Conservation (phyloP, 169 alveolate species). For the Theileria annulata region DNA sequence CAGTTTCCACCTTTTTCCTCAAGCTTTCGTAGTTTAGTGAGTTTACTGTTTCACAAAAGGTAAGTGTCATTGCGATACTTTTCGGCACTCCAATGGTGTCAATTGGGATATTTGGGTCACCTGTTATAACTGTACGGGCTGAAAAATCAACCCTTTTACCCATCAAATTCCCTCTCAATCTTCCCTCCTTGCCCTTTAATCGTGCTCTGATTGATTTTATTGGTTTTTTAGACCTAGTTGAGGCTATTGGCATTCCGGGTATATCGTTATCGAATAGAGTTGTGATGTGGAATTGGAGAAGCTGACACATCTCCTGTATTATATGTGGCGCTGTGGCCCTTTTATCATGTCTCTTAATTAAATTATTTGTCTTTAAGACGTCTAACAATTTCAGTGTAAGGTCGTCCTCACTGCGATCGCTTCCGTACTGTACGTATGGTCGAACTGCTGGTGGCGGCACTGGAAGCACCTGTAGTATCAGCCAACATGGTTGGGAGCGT, state of each 20-base stretch:
- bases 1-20: conserved; percentile 89
- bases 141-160: conserved; percentile 99
- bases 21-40: conserved; percentile 92
- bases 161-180: conserved; percentile 98
- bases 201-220: conserved; percentile 97
- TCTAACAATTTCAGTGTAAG: conserved; percentile 94
- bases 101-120: conserved; percentile 97
- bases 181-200: conserved; percentile 99
- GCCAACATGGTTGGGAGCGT: conserved; percentile 92
- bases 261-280: conserved; percentile 96
- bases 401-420: conserved; percentile 96
- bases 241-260: conserved; percentile 94
- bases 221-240: conserved; percentile 95
- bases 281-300: conserved; percentile 94
- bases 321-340: conserved; percentile 91
- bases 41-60: conserved; percentile 98
- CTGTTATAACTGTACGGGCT: conserved; percentile 99
- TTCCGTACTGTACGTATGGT: conserved; percentile 94
- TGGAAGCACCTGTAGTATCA: conserved; percentile 93
- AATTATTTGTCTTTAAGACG: conserved; percentile 92
- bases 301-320: conserved; percentile 87
- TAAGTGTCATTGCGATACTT: conserved; percentile 97
- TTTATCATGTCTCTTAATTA: conserved; percentile 84
- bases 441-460: conserved; percentile 99
- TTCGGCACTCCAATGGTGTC: conserved; percentile 97